Base-by-base conservation (phyloP, 2,329 filamentous ascomycete species). In the Colletotrichum siamense region DNA sequence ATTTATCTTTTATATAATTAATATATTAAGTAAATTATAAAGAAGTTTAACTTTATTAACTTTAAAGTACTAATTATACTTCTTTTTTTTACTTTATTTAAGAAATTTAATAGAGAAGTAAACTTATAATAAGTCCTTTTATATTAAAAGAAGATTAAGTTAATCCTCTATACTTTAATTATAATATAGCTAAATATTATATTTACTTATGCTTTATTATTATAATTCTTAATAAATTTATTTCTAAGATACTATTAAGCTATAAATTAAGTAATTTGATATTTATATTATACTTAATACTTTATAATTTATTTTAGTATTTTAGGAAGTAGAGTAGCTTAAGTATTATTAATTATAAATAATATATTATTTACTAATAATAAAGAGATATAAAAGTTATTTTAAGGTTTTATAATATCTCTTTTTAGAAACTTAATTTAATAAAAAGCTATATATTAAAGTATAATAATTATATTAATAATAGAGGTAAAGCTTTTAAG, bases 31-130 rank as follows among this genome's bases (percentile, higher is more conserved):
- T 8, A 49, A 49, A 10, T 49, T 49, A n/a, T 49, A 49, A n/a
- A 49, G 39, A 49, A 49, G 39, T 49, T 49, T 49, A 49, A 49
- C 6, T 49, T n/a, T 18, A 49, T n/a, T 8, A 10, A 49, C 6
- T 49, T 49, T 49, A 49, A 8, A 49, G 15, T 49, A 9, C 4
- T 49, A 49, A n/a, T 8, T 49, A 49, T 49, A 18, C 2, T n/a
- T 15, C 1, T 8, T n/a, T 1, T 6, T 2, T 2, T 49, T 18
- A 49, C 3, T 18, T n/a, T 49, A 49, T 1, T 49, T n/a, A n/a
- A 49, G 6, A 49, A n/a, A 5, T 32, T 32, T 32, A 49, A 49
- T 49, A 49, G 7, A 18, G 6, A n/a, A 49, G 3, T 49, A 49
- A 13, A 0, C 5, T n/a, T 8, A n/a, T 49, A 44, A 16, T 44